A percentile compares a stretch with the other conserved stretches of the same genome.
Evolutionary conservation across 805 yeast genomes (phyloP).

Genomic region (Candida nonsorbophila): DNA sequence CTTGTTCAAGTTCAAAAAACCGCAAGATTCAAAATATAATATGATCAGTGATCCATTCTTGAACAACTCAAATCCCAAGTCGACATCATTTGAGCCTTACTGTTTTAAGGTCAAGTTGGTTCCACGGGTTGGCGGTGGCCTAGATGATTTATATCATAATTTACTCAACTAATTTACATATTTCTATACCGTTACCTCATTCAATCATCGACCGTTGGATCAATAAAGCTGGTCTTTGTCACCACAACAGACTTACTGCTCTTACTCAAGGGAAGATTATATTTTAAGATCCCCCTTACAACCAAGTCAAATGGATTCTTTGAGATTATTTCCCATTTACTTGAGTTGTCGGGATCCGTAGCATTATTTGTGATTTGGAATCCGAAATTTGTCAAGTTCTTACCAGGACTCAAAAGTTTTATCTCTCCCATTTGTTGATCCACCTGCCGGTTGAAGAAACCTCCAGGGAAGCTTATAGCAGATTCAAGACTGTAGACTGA

Average conservation of each 20-base stretch:
- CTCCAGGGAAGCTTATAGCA: constrained; percentile 71
- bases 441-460: constrained; percentile 60
- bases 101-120: constrained; percentile 24
- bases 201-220: constrained; percentile 32
- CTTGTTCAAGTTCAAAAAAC: constrained; percentile 44
- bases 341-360: constrained; percentile 32
- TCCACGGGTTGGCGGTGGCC: constrained; percentile 14
- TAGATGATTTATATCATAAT: constrained; percentile 15
- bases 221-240: constrained; percentile 51
- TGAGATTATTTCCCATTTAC: constrained; percentile 71
- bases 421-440: constrained; percentile 63
- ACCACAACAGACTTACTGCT: constrained; percentile 55
- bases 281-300: constrained; percentile 75
- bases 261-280: constrained; percentile 59
- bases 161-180: constrained; percentile 1
- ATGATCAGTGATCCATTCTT: constrained; percentile 50
- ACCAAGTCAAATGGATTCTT: constrained; percentile 82
- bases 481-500: constrained; percentile 61
- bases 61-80: constrained; percentile 47
- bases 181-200: background rate
- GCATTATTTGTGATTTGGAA: constrained; percentile 8
- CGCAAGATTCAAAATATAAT: constrained; percentile 18
- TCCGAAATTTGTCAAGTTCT: constrained; percentile 25
- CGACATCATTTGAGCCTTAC: constrained; percentile 60
- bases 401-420: constrained; percentile 70